phyloP scores from a whole-genome alignment of 768 basidiomycete species.

The Auricularia heimuer region DNA sequence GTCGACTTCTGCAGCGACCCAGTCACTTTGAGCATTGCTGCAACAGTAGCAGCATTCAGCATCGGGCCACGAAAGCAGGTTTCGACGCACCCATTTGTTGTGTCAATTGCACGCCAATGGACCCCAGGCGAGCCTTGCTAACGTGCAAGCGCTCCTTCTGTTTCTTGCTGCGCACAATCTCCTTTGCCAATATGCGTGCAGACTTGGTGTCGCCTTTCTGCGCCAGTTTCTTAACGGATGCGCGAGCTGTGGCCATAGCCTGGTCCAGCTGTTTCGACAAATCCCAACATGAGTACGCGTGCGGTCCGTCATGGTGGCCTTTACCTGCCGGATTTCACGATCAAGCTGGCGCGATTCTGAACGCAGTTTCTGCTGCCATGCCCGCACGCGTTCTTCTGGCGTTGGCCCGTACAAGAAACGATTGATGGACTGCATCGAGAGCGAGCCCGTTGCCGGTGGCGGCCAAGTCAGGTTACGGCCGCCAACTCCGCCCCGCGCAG shows the following conservation, averaged over 20 bases:
- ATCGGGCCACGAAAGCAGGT: background rate
- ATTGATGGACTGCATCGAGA: constrained; percentile 72
- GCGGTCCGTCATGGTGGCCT: constrained; percentile 15
- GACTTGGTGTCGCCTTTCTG: constrained; percentile 86
- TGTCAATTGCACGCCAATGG: constrained; percentile 77
- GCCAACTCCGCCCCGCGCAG: too few species aligned
- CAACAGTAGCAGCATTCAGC: background rate
- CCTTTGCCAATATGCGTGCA: constrained; percentile 83
- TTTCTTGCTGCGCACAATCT: constrained; percentile 90
- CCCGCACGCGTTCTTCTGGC: constrained; percentile 83
- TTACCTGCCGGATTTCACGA: constrained; percentile 91
- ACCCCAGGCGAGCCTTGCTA: constrained; percentile 86
- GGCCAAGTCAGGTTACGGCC: too few species aligned
- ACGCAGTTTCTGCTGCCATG: constrained; percentile 85
- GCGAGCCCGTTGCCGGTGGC: too few species aligned
- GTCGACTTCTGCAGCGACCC: constrained; percentile 97
- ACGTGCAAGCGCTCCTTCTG: constrained; percentile 89
- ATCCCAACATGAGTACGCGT: background rate
- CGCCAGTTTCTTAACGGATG: constrained; percentile 81
- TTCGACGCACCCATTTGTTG: constrained; percentile 77
- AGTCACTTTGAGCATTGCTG: constrained; percentile 94
- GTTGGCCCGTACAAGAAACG: constrained; percentile 94
- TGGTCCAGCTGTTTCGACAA: constrained; percentile 52
- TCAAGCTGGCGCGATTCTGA: constrained; percentile 76
- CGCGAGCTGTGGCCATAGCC: constrained; percentile 69